Base-by-base conservation (phyloP, 176 grass and related monocot genomes). In the Musa acuminata region DNA sequence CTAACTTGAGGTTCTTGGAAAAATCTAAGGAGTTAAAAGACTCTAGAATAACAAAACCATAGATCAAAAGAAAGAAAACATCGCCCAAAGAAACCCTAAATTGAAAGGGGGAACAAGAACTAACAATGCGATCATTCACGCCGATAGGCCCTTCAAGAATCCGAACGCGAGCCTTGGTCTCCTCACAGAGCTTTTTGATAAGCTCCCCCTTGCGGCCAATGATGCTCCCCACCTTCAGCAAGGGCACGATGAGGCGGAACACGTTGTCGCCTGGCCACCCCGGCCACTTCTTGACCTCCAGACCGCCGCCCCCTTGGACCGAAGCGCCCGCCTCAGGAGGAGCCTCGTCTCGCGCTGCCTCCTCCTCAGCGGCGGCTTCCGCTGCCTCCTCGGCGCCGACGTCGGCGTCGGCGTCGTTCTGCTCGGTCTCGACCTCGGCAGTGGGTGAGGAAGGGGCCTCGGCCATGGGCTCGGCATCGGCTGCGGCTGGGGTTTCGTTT, bases 181-280 rank as follows among this genome's bases (percentile, higher is more conserved):
- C 95, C 84, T 99, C 95, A 19, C 89, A 87, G 51, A 99, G 88
- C 43, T 84, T 87, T 79, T 99, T 94, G 73, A 99, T 91, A 67
- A 94, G 75, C 75, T 99, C 95, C 9, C 95, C 95, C 84, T 91
- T 94, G 22, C 95, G 77, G 55, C 95, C 95, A 9, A 99, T 99
- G 79, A 99, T 99, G 85, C 95, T 85, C 58, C 95, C 90, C 29
- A 91, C 88, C 86, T 91, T 94, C 21, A 87, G 79, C 81, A 94
- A 79, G 12, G 95, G 95, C 48, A 94, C 88, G 22, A 94, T 87
- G 43, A 99, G 76, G 48, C 90, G 83, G 83, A 91, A 94, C 64
- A 94, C 95, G 75, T 71, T 94, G 60, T 87, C 91, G 52, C 95
- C 95, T 0, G 95, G 95, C 95, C 95, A 99, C 53, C 95, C 95